Evolutionary conservation across 176 grass and related monocot species (phyloP).

Genomic region (Carex kokanica): DNA sequence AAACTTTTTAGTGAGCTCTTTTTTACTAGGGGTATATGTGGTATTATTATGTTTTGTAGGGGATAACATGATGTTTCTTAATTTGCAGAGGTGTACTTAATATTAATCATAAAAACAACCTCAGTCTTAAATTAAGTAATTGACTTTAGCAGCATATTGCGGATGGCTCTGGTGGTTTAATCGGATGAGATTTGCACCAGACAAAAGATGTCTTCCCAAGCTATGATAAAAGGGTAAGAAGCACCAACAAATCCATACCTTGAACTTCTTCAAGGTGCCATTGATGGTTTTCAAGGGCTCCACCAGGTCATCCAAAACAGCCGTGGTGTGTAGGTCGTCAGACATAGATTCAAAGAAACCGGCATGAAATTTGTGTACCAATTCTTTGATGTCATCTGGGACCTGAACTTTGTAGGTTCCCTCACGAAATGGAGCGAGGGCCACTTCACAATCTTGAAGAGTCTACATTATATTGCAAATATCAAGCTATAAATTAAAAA

Average conservation of each 20-base stretch:
- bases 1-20: background rate
- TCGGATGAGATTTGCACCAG: background rate
- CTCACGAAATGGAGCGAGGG: constrained; percentile 39
- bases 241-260: constrained; percentile 38
- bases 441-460: constrained; percentile 64
- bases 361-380: constrained; percentile 47
- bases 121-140: background rate
- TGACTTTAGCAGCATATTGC: background rate
- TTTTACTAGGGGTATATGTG: background rate
- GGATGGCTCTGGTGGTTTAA: background rate
- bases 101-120: constrained; percentile 9
- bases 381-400: constrained; percentile 47
- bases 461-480: constrained; percentile 42
- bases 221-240: background rate
- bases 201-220: background rate
- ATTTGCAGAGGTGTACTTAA: background rate
- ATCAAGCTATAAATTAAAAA: background rate
- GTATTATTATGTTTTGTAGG: background rate
- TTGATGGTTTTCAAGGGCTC: constrained; percentile 87
- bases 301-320: constrained; percentile 86
- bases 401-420: constrained; percentile 40
- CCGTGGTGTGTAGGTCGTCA: constrained; percentile 71
- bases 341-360: constrained; percentile 69
- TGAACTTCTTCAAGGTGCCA: constrained; percentile 71
- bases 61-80: background rate